These are phyloP conservation scores for Xylariales sp. DNA, from an alignment of 2,329 filamentous ascomycete species.

Conservation along the genomic window DNA sequence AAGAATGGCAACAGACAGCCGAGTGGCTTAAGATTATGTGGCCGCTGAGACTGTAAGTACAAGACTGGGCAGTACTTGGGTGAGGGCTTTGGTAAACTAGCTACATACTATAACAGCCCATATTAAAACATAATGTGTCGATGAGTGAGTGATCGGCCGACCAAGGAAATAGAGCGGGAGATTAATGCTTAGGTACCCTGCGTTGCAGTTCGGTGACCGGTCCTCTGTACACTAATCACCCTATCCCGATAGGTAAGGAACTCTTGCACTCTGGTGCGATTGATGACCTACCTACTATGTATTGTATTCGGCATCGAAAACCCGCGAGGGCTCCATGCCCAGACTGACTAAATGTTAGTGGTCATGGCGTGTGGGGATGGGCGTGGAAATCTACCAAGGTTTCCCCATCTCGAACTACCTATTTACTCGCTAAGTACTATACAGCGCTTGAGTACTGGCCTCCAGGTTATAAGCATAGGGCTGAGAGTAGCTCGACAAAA, in stretches of 20 bases:
- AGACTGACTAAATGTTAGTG: background rate
- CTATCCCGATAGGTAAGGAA: no score
- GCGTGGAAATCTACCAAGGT: background rate
- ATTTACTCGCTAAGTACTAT: background rate
- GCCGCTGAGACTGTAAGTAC: background rate
- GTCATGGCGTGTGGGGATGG: background rate
- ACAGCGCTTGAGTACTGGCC: background rate
- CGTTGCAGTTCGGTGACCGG: background rate
- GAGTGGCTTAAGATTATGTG: slow-evolving; percentile 42
- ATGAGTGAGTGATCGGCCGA: background rate
- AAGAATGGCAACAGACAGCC: slow-evolving; percentile 45
- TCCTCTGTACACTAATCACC: background rate
- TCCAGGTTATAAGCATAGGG: background rate
- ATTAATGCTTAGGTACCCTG: background rate
- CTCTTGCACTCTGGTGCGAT: background rate
- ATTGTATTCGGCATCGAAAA: background rate
- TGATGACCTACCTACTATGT: background rate
- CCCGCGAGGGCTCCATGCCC: background rate
- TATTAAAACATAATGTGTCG: background rate
- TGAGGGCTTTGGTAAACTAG: no score
- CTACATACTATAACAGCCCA: no score
- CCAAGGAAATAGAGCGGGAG: background rate
- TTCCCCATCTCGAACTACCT: slow-evolving; percentile 1
- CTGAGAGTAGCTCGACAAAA: background rate
- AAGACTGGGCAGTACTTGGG: background rate